Evolutionary conservation across 202 grass and related monocot genomes (phyloP), one percentile per base, ranked within the genome.

Genomic region (Hordeum pubiflorum): DNA sequence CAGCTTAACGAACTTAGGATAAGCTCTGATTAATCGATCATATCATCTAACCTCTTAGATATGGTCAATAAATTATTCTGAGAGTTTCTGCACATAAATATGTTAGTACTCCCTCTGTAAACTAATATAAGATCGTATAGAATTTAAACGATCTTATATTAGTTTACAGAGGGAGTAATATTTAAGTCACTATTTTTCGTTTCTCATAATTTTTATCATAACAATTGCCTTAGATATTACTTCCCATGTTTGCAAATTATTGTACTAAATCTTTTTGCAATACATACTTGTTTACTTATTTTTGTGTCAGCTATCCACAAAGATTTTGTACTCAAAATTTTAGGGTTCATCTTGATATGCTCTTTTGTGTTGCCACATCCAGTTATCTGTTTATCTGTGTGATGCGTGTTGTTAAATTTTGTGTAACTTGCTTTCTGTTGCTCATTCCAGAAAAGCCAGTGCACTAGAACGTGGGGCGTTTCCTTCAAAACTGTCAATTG

Each of bases 361-460:
- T 56, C 60, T 31, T 31, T n/a, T 9, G n/a, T 68, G 9, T 84
- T 29, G n/a, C 9, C 9, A 44, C 22, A 20, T 74, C 64, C 4
- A 23, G 32, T 63, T 41, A 8, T 67, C 17, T 71, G 13, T 41
- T 56, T 34, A 8, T 74, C 17, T 64, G 18, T 9, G 13, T 38
- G 50, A 69, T 13, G 37, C 10, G 2, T 50, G 43, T 9, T 75
- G 21, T n/a, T 82, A 81, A 64, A 46, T 64, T 82, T 72, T 66
- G 43, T 58, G 11, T 82, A 63, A 78, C 83, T 61, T 4, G 3
- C 9, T 20, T 54, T 40, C 33, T 48, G 12, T 64, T 81, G 9
- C 67, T 52, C 7, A 7, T 63, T 88, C 18, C 54, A 84, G 76
- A 62, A 34, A 37, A 88, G 29, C 38, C 32, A 75, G 79, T 34